phyloP scores from a whole-genome alignment of 495 filamentous ascomycete species.

The Penicillium samsonianum region DNA sequence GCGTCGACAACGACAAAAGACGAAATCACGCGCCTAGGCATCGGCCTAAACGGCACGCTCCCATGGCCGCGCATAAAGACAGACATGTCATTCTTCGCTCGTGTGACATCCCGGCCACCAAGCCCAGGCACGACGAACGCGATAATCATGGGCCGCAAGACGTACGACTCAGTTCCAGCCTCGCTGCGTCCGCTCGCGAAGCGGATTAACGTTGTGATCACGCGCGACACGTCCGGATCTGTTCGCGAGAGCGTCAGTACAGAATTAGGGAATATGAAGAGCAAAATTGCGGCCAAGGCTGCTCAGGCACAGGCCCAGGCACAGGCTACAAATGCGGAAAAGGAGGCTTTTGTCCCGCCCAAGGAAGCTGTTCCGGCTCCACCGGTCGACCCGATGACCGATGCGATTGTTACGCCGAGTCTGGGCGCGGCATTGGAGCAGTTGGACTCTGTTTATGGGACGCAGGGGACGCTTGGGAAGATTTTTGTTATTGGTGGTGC shows the following conservation, averaged over 20 bases:
- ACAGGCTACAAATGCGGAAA: constrained; percentile 15
- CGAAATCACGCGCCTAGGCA: constrained; percentile 67
- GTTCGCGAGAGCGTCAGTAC: constrained; percentile 29
- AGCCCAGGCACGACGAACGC: constrained; percentile 57
- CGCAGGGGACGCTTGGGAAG: constrained; percentile 38
- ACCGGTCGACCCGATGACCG: constrained; percentile 27
- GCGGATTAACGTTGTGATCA: constrained; percentile 77
- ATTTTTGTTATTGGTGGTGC: constrained; percentile 89
- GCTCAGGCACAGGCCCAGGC: constrained; percentile 10
- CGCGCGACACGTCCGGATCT: constrained; percentile 42
- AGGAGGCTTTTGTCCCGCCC: constrained; percentile 17
- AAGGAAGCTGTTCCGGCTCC: constrained; percentile 4
- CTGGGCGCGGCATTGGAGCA: constrained; percentile 59
- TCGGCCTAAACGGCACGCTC: constrained; percentile 75
- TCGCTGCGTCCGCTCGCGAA: constrained; percentile 76
- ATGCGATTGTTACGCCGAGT: constrained; percentile 41
- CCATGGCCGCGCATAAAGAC: constrained; percentile 86
- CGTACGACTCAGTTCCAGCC: constrained; percentile 82
- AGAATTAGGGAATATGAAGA: constrained; percentile 27
- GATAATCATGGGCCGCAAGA: constrained; percentile 96
- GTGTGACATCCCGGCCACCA: constrained; percentile 72
- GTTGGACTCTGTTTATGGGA: constrained; percentile 31
- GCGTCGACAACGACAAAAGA: constrained; percentile 35
- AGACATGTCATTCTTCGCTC: constrained; percentile 94
- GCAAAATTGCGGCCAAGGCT: constrained; percentile 22